Conservation (phyloP, 768 basidiomycete species). For the Tulasnella sp. region DNA sequence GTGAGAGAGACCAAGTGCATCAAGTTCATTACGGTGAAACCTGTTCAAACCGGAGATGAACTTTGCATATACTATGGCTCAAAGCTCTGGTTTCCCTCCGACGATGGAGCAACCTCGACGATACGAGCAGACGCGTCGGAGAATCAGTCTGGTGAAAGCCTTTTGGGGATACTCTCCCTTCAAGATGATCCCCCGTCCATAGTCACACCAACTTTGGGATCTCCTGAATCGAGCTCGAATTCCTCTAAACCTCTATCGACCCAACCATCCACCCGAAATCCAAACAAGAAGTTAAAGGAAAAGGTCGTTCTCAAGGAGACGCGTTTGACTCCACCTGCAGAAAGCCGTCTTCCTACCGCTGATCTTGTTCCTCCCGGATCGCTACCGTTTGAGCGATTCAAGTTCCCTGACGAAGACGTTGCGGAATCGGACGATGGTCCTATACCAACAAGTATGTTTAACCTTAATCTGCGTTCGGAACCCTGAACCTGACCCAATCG, state of each 20-base stretch:
- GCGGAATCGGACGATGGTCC: background rate
- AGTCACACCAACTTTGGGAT: background rate
- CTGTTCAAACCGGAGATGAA: conserved; percentile 52
- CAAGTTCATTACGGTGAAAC: conserved; percentile 43
- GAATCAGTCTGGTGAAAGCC: background rate
- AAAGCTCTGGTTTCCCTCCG: conserved; percentile 43
- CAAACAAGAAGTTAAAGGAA: background rate
- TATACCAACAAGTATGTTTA: background rate
- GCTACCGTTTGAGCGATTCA: conserved; percentile 2
- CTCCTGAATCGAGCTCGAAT: background rate
- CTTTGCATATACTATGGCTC: conserved; percentile 70
- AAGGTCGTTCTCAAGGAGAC: background rate
- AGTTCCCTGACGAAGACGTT: conserved; percentile 3
- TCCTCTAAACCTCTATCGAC: background rate
- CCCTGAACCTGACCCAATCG: too few species aligned
- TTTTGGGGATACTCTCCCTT: background rate
- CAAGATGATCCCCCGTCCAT: background rate
- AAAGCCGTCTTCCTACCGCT: background rate
- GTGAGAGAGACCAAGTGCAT: conserved; percentile 48
- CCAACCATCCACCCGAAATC: background rate
- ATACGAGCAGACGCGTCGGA: background rate
- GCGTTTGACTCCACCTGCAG: background rate
- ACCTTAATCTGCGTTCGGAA: too few species aligned
- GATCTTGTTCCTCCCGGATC: background rate
- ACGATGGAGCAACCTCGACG: background rate